phyloP scores from a whole-genome alignment of 805 yeast genomes.

The Lipomyces oligophaga region DNA sequence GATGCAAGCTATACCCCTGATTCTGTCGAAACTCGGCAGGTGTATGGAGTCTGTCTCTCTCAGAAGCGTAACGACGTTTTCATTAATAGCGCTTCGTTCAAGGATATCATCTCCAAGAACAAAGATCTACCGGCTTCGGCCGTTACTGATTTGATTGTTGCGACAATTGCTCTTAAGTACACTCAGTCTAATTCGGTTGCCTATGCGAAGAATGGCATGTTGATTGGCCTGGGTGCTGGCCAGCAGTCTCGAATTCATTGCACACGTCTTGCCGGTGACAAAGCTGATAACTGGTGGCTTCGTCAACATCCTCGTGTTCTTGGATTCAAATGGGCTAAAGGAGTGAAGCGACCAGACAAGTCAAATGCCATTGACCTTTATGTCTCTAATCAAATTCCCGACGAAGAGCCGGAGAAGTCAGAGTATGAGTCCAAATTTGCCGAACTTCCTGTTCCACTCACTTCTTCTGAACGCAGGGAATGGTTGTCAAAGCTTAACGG shows the following conservation, averaged over 20 bases:
- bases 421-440: slow-evolving; percentile 90
- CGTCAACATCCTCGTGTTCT: slow-evolving; percentile 96
- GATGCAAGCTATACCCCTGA: slow-evolving; percentile 92
- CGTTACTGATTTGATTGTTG: slow-evolving; percentile 87
- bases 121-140: slow-evolving; percentile 89
- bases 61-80: slow-evolving; percentile 98
- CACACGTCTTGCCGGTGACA: slow-evolving; percentile 98
- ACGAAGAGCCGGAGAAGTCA: slow-evolving; percentile 83
- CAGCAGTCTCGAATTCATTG: slow-evolving; percentile 99
- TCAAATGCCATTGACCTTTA: slow-evolving; percentile 94
- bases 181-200: slow-evolving; percentile 98
- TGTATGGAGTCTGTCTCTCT: slow-evolving; percentile 90
- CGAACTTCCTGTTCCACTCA: slow-evolving; percentile 76
- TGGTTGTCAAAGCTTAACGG: slow-evolving; percentile 78
- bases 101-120: slow-evolving; percentile 85
- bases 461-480: slow-evolving; percentile 75
- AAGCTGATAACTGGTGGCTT: slow-evolving; percentile 99
- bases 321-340: slow-evolving; percentile 95
- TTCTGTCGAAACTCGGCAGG: slow-evolving; percentile 81
- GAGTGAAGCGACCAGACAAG: slow-evolving; percentile 97
- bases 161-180: slow-evolving; percentile 94
- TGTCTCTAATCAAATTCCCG: slow-evolving; percentile 89
- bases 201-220: slow-evolving; percentile 99
- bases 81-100: slow-evolving; percentile 83
- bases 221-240: slow-evolving; percentile 98